Evolutionary conservation across 2,329 filamentous ascomycete genomes (phyloP).

Genomic region (Hymenoscyphus linearis): DNA sequence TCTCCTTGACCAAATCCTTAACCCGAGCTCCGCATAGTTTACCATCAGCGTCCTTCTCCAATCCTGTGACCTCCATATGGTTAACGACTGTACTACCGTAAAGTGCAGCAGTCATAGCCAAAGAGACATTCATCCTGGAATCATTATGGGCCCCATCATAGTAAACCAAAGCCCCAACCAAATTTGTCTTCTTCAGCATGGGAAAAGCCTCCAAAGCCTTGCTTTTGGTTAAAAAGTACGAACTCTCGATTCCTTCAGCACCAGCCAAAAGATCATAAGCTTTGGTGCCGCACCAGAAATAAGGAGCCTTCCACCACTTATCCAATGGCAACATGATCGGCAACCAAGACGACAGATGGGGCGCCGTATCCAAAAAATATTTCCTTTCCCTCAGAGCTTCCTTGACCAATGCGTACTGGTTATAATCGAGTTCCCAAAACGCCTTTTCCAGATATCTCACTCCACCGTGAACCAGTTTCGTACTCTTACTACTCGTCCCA

Average conservation of each 20-base stretch:
- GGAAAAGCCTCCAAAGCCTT: constrained; percentile 84
- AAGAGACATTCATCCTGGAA: constrained; percentile 84
- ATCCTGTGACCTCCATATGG: constrained; percentile 71
- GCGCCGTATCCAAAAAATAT: constrained; percentile 70
- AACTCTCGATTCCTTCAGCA: constrained; percentile 81
- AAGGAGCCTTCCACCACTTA: constrained; percentile 72
- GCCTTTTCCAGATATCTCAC: constrained; percentile 72
- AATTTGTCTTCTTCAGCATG: constrained; percentile 75
- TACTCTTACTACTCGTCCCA: constrained; percentile 70
- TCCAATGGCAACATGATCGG: constrained; percentile 72
- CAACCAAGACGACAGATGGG: constrained; percentile 67
- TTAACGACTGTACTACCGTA: constrained; percentile 81
- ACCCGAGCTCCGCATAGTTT: constrained; percentile 68
- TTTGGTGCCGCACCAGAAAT: constrained; percentile 75
- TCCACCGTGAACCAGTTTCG: constrained; percentile 72
- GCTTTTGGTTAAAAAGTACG: constrained; percentile 81
- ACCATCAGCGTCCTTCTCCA: constrained; percentile 70
- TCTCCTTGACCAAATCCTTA: constrained; percentile 63
- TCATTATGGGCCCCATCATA: constrained; percentile 92
- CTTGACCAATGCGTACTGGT: constrained; percentile 64
- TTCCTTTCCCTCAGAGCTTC: constrained; percentile 70
- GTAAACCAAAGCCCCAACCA: constrained; percentile 81
- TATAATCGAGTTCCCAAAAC: constrained; percentile 70
- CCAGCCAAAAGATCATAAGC: constrained; percentile 81
- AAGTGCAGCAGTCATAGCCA: constrained; percentile 83